phyloP scores from a whole-genome alignment of 768 basidiomycete species.

The Melanogaster broomeanus region DNA sequence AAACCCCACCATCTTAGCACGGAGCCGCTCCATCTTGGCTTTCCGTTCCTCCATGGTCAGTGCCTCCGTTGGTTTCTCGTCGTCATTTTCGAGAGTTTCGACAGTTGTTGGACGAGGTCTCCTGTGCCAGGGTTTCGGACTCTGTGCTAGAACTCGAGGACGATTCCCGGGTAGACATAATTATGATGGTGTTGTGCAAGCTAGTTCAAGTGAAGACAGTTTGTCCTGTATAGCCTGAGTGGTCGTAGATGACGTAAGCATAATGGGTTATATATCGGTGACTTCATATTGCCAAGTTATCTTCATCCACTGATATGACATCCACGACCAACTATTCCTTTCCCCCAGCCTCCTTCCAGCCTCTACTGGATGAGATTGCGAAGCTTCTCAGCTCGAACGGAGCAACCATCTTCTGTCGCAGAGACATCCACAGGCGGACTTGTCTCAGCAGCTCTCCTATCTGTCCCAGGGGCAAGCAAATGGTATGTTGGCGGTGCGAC shows the following conservation, averaged over 20 bases:
- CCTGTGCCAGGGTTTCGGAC: not conserved
- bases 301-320: not conserved
- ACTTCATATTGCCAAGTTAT: not conserved
- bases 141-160: constrained; percentile 6
- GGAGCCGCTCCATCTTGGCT: constrained; percentile 73
- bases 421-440: constrained; percentile 23
- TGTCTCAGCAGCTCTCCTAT: constrained; percentile 18
- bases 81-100: constrained; percentile 23
- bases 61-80: constrained; percentile 12
- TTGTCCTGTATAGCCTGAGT: too few species aligned
- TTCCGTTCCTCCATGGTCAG: constrained; percentile 71
- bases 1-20: constrained; percentile 74
- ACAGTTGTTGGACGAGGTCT: constrained; percentile 7
- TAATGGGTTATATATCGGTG: too few species aligned
- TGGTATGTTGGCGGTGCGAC: constrained; percentile 19
- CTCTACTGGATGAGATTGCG: constrained; percentile 14
- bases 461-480: constrained; percentile 19
- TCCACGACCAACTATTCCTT: constrained; percentile 3
- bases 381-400: constrained; percentile 9
- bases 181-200: not conserved
- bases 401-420: constrained; percentile 17
- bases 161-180: constrained; percentile 12
- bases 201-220: too few species aligned
- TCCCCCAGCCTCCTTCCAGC: constrained; percentile 16
- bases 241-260: too few species aligned